Evolutionary conservation across 768 basidiomycete species (phyloP).

Genomic region (Mycena rosella): DNA sequence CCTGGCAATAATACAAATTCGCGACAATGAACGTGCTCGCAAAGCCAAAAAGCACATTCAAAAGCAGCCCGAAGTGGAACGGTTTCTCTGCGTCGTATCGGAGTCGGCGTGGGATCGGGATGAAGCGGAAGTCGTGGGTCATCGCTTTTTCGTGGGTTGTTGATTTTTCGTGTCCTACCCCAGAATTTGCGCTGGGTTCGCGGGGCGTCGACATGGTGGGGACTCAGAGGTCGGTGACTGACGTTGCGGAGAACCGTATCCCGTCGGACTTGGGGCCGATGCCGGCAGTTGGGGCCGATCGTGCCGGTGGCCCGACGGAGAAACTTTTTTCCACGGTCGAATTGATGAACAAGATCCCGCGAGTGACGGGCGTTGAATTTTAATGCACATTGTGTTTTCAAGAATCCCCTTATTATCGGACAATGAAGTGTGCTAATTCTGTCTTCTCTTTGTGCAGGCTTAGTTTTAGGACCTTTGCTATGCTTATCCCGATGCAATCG

Average conservation of each 20-base stretch:
- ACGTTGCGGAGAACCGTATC: too few species aligned
- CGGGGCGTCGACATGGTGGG: slow-evolving; percentile 17
- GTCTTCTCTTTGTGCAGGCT: too few species aligned
- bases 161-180: background rate
- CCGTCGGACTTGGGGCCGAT: background rate
- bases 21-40: slow-evolving; percentile 73
- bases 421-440: too few species aligned
- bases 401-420: too few species aligned
- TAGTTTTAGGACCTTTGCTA: too few species aligned
- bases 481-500: too few species aligned
- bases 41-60: slow-evolving; percentile 73
- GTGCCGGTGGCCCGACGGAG: background rate
- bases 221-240: background rate
- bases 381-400: too few species aligned
- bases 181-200: slow-evolving; percentile 3
- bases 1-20: slow-evolving; percentile 87
- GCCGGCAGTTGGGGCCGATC: background rate
- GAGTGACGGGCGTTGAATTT: too few species aligned
- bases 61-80: slow-evolving; percentile 62
- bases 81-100: slow-evolving; percentile 65
- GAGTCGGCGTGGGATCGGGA: slow-evolving; percentile 72
- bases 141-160: background rate
- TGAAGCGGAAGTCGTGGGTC: slow-evolving; percentile 65
- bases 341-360: too few species aligned
- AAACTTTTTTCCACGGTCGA: slow-evolving; percentile 9